A percentile compares a stretch with the other conserved stretches of the same genome.
These are phyloP conservation scores for Colletotrichum abscissum DNA, from an alignment of 2,329 filamentous ascomycete species.

Conservation along the genomic window DNA sequence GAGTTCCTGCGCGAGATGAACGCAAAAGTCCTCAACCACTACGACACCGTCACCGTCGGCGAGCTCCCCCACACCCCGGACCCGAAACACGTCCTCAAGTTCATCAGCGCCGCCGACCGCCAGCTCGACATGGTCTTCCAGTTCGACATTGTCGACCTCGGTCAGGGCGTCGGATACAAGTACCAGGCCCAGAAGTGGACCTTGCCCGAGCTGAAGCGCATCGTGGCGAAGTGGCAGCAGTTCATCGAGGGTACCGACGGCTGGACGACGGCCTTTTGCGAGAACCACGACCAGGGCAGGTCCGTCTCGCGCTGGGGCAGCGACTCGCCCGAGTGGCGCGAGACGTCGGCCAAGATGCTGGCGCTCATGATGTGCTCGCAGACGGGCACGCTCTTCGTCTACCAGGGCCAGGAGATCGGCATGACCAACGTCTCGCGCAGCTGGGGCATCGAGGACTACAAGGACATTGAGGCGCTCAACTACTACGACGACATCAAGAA, in stretches of 20 bases:
- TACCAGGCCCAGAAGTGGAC: conserved; percentile 60
- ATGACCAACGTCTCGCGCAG: conserved; percentile 62
- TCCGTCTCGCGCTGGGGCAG: conserved; percentile 64
- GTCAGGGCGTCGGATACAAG: conserved; percentile 61
- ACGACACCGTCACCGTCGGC: conserved; percentile 77
- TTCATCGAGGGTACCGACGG: conserved; percentile 63
- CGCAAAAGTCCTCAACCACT: conserved; percentile 62
- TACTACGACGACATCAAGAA: conserved; percentile 59
- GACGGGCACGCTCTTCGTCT: conserved; percentile 65
- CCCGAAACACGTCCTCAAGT: conserved; percentile 65
- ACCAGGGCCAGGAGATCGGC: conserved; percentile 69
- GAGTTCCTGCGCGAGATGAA: conserved; percentile 77
- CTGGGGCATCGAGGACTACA: conserved; percentile 60
- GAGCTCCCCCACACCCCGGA: conserved; percentile 75
- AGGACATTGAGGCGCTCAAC: conserved; percentile 61
- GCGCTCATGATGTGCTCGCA: conserved; percentile 58
- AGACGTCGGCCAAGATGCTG: conserved; percentile 63
- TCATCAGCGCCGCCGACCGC: conserved; percentile 67
- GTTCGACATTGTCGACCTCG: conserved; percentile 73
- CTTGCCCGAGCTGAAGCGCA: conserved; percentile 59
- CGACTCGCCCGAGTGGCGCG: conserved; percentile 55
- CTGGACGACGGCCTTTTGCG: conserved; percentile 69
- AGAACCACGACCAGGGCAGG: conserved; percentile 71
- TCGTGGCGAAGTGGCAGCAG: conserved; percentile 61
- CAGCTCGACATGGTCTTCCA: conserved; percentile 79